Evolutionary conservation across 805 yeast species (phyloP).

Genomic region (Komagataella pastoris): DNA sequence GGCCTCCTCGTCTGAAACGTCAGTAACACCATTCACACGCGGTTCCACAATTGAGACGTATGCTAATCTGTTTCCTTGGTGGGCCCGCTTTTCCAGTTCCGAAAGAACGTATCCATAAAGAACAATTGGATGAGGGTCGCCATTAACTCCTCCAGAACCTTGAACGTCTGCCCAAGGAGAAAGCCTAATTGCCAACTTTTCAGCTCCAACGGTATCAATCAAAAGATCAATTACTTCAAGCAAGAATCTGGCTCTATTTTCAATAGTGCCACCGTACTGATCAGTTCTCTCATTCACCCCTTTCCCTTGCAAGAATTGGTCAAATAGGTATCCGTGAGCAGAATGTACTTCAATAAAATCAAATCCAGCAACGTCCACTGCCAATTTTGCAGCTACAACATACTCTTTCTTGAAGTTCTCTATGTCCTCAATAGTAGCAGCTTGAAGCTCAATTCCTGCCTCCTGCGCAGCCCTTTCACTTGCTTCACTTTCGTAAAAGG

Average conservation of each 20-base stretch:
- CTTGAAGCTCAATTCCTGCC: slow-evolving; percentile 30
- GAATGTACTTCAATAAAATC: slow-evolving; percentile 17
- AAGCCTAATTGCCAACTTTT: slow-evolving; percentile 28
- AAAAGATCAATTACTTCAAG: slow-evolving; percentile 29
- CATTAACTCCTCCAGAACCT: slow-evolving; percentile 22
- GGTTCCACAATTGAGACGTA: slow-evolving; percentile 19
- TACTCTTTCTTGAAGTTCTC: slow-evolving; percentile 25
- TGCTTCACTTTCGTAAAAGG: slow-evolving; percentile 20
- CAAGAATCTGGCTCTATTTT: slow-evolving; percentile 14
- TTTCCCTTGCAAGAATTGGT: slow-evolving; percentile 13
- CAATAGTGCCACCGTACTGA: slow-evolving; percentile 17
- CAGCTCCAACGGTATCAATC: slow-evolving; percentile 37
- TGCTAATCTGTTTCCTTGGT: slow-evolving; percentile 13
- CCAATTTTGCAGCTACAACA: slow-evolving; percentile 15
- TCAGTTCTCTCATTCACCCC: slow-evolving; percentile 14
- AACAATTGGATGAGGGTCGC: slow-evolving; percentile 21
- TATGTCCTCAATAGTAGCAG: slow-evolving; percentile 26
- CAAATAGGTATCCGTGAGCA: slow-evolving; percentile 16
- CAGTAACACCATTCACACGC: slow-evolving; percentile 8
- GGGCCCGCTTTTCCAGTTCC: slow-evolving; percentile 25
- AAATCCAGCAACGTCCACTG: slow-evolving; percentile 13
- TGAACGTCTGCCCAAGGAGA: slow-evolving; percentile 28
- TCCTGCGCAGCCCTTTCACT: slow-evolving; percentile 19
- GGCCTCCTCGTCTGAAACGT: slow-evolving; percentile 7
- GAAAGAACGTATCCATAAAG: slow-evolving; percentile 23